Base-by-base conservation (phyloP, 805 yeast genomes). In the Candida hungchunana region DNA sequence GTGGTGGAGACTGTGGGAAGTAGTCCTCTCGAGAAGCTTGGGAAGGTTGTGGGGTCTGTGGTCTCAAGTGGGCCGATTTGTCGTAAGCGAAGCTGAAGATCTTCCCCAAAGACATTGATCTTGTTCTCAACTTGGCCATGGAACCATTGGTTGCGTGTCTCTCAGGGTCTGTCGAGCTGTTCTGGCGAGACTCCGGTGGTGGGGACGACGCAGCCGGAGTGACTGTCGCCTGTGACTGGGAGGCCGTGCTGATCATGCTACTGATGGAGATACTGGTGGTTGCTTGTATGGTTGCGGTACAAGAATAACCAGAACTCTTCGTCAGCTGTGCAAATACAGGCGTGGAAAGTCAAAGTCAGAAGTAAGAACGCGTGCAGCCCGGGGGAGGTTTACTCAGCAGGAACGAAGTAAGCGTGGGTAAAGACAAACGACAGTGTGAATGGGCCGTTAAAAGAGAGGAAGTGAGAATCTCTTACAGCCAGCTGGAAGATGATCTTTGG, bases 101-200 rank as follows among this genome's bases (percentile, higher is more conserved):
- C 34, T 63, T 59, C 3, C 66, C 61, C 14, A 68, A 48, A 1
- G 73, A 67, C 40, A 64, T 56, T 10, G 73, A 66, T 34, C 73
- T 50, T 4, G 67, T 55, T 40, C 71, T 47, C 12, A 64, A 48
- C 26, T 53, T 55, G 5, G 52, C 40, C n/a, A 39, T 32, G 8
- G 39, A 29, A 6, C 36, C 26, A 8, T 25, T 17, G 18, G 26
- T 18, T 21, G 17, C 6, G 23, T 28, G 11, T 8, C 17, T 26
- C 12, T 32, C 33, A n/a, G n/a, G n/a, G 16, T 37, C 31, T 16
- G 39, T 7, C n/a, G 26, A 7, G 14, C 38, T 35, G 34, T 26
- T 20, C 35, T 31, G 32, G 22, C 35, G 27, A n/a, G 32, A 32
- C 14, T 26, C 34, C 29, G n/a, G 31, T 31, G 31, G 27, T 31